Base-by-base conservation (phyloP, 352 stramenopile genomes). In the Globisporangium echinulatum region DNA sequence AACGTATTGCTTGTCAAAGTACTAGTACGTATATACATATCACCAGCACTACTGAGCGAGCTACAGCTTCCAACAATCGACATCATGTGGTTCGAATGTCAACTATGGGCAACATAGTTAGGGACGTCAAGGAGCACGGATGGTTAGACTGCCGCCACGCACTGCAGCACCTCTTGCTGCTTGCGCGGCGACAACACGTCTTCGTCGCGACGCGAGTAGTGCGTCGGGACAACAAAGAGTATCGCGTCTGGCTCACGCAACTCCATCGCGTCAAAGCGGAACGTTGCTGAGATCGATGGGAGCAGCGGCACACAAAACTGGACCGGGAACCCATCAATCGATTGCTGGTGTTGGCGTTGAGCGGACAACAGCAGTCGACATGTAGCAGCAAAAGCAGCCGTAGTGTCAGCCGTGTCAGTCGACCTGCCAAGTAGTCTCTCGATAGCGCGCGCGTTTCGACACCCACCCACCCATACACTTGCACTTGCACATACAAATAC, bases 231-330 rank as follows among this genome's bases (percentile, higher is more conserved):
- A 1, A 40, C 49, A 15, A 87, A 88, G 4, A 67, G 56, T 15
- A 43, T n/a, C 0, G 44, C 43, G 0, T 70, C 63, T 9, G 74
- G 75, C n/a, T 61, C 72, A 62, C 62, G 49, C 3, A 87, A 66
- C 58, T 75, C 61, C 68, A 87, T 77, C 17, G 59, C 43, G 48
- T 79, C 61, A 52, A 87, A 89, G 13, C 74, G 75, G 39, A 89
- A 85, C 0, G 74, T 85, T 10, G 79, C 79, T 2, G 75, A 81
- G 43, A 87, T 63, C 4, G 79, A 87, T 3, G 77, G 77, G 47
- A 87, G 59, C n/a, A 89, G 49, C 4, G 79, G 79, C 40, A 89
- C 83, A 66, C 74, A 79, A 63, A 87, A 89, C 59, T 89, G 75
- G 14, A 89, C 77, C 9, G 79, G 79, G 47, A 87, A 89, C n/a